Conservation (phyloP, 257 asterid genomes). For the Cynanchum wilfordii region DNA sequence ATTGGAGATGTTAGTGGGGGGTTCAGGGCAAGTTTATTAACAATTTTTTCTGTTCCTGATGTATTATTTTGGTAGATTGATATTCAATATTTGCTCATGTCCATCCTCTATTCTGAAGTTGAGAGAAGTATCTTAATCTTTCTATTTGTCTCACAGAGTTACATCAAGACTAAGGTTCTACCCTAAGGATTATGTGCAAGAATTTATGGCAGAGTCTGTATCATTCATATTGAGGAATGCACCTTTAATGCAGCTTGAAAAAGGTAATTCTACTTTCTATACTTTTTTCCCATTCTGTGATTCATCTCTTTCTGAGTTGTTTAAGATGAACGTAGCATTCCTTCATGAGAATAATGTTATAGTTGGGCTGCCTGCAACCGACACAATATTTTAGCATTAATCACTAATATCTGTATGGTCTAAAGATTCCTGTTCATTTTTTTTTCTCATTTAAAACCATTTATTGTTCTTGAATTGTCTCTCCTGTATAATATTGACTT, state of each 20-base stretch:
- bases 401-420: neutral
- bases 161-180: conserved; percentile 70
- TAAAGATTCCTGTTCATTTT: neutral
- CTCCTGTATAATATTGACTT: neutral
- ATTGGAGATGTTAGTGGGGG: neutral
- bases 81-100: neutral
- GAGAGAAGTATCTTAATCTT: neutral
- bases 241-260: conserved; percentile 48
- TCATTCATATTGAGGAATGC: conserved; percentile 77
- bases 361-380: neutral
- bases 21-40: neutral
- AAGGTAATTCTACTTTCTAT: conserved; percentile 42
- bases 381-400: neutral
- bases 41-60: too few species aligned
- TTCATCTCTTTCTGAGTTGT: neutral
- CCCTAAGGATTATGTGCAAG: conserved; percentile 63
- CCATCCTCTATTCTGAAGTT: neutral
- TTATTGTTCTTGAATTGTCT: neutral
- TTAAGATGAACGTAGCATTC: neutral
- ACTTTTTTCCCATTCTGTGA: neutral
- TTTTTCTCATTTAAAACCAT: neutral
- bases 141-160: conserved; percentile 36
- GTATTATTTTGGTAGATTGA: neutral
- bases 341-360: neutral
- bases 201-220: conserved; percentile 78